phyloP scores from a whole-genome alignment of 108 stramenopile species.

The Cyclotella cryptica region DNA sequence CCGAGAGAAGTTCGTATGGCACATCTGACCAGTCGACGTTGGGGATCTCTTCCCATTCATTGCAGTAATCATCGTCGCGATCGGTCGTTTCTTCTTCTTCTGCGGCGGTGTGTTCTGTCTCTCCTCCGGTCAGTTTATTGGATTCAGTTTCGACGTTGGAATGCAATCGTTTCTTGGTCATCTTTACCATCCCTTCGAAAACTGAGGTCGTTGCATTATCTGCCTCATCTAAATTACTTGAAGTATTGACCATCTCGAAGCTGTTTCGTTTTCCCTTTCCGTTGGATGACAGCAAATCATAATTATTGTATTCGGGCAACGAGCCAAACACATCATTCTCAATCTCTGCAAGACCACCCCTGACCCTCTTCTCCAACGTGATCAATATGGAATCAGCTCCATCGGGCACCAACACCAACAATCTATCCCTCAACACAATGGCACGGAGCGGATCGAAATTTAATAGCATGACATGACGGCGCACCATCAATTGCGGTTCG shows the following conservation, averaged over 20 bases:
- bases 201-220: not conserved
- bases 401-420: slow-evolving; percentile 83
- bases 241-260: too few relatives aligned
- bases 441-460: slow-evolving; percentile 90
- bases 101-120: slow-evolving; percentile 3
- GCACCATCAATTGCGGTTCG: slow-evolving; percentile 84
- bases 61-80: not conserved
- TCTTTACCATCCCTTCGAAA: not conserved
- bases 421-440: slow-evolving; percentile 79
- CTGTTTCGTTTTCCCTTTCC: too few relatives aligned
- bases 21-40: slow-evolving; percentile 68
- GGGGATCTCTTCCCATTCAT: slow-evolving; percentile 62
- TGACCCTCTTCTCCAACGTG: slow-evolving; percentile 69
- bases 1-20: slow-evolving; percentile 73
- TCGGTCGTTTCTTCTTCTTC: not conserved
- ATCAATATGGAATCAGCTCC: slow-evolving; percentile 88
- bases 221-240: not conserved
- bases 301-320: too few relatives aligned
- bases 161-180: slow-evolving; percentile 1
- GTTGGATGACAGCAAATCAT: too few relatives aligned
- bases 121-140: not conserved
- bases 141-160: not conserved
- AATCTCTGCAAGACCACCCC: slow-evolving; percentile 60
- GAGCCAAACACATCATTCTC: slow-evolving; percentile 62
- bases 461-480: slow-evolving; percentile 86